A percentile compares a stretch with the other conserved stretches of the same genome.
Conservation (phyloP, 179 eudicot species). For the Nepenthes alata region DNA sequence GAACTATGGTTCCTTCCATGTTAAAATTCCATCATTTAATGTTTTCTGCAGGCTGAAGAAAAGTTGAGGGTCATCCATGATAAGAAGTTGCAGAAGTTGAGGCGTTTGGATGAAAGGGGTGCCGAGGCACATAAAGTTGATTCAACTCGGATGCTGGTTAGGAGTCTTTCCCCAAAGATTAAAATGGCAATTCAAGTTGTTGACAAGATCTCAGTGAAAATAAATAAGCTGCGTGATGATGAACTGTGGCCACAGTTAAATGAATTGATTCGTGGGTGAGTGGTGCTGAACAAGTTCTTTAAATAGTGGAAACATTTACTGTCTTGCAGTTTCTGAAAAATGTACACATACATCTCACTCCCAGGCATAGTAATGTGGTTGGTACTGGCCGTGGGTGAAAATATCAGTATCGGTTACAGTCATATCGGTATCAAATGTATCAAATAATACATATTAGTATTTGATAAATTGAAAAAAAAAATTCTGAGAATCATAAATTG, state of each 20-base stretch:
- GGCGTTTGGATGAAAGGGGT: conserved; percentile 62
- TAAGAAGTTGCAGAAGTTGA: conserved; percentile 43
- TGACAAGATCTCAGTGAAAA: conserved; percentile 74
- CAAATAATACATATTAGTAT: too few species aligned
- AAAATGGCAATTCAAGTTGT: conserved; percentile 87
- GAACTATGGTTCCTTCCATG: neutral
- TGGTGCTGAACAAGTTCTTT: neutral
- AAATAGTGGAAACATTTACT: too few species aligned
- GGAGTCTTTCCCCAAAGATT: conserved; percentile 75
- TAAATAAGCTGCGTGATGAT: conserved; percentile 77
- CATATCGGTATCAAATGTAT: too few species aligned
- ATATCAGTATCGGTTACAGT: too few species aligned
- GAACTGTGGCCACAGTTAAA: conserved; percentile 87
- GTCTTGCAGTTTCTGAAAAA: too few species aligned
- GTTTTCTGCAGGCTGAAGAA: conserved; percentile 58
- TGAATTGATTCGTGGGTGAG: conserved; percentile 80
- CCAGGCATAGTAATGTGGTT: too few species aligned
- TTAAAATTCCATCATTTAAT: neutral
- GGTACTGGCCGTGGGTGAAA: too few species aligned
- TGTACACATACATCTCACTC: too few species aligned
- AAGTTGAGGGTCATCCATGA: conserved; percentile 83
- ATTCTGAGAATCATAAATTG: too few species aligned
- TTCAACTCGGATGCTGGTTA: conserved; percentile 43
- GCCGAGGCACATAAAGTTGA: conserved; percentile 78
- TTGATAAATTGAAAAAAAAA: too few species aligned